phyloP scores from a whole-genome alignment of 225 moss, liverwort and hornwort species.

The Climacium dendroides region DNA sequence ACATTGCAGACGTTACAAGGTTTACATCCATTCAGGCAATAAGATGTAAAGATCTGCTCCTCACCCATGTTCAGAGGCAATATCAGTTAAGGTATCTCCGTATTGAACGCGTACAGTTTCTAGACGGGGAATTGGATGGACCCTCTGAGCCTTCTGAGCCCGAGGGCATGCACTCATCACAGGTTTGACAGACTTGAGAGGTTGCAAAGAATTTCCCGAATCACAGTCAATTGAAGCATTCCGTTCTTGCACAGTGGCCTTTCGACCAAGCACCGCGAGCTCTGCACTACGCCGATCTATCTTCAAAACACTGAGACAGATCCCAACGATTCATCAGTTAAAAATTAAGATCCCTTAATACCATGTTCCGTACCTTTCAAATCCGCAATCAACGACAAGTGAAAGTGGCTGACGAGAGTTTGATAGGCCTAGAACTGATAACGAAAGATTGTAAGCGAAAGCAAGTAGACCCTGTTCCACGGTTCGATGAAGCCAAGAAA shows the following conservation, averaged over 20 bases:
- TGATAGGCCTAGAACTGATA: background rate
- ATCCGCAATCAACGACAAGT: background rate
- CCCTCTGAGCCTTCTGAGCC: slow-evolving; percentile 24
- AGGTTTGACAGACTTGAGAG: slow-evolving; percentile 30
- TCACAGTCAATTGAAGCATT: slow-evolving; percentile 35
- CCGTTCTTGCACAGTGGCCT: slow-evolving; percentile 60
- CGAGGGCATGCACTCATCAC: slow-evolving; percentile 45
- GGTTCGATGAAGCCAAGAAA: background rate
- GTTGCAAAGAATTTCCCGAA: slow-evolving; percentile 37
- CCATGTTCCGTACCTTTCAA: background rate
- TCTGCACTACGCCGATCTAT: slow-evolving; percentile 58
- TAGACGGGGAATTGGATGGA: slow-evolving; percentile 26
- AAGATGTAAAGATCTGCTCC: background rate
- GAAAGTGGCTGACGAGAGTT: background rate
- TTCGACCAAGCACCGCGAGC: slow-evolving; percentile 61
- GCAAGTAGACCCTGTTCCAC: background rate
- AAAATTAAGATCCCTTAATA: background rate
- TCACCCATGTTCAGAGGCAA: slow-evolving; percentile 68
- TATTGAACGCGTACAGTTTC: slow-evolving; percentile 57
- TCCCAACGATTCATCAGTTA: background rate
- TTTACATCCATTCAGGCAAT: background rate
- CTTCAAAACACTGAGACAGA: slow-evolving; percentile 50
- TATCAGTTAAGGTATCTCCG: slow-evolving; percentile 74
- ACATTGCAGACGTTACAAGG: background rate
- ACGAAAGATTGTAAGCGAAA: background rate